These are phyloP conservation scores for Pestalotiopsis sp. DNA, from an alignment of 2,329 filamentous ascomycete genomes.

Conservation along the genomic window DNA sequence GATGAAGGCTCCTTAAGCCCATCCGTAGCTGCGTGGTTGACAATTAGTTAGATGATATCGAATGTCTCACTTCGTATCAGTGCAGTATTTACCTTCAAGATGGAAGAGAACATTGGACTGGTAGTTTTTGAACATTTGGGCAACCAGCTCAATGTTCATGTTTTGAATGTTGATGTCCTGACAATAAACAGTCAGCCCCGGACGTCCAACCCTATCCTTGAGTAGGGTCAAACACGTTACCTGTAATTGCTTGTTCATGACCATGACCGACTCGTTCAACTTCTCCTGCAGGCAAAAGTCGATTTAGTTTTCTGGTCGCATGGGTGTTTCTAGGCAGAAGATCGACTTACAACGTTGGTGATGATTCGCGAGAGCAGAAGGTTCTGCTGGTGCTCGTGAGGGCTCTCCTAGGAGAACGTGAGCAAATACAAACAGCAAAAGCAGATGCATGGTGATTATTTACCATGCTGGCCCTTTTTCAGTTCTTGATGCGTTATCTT, in stretches of 20 bases:
- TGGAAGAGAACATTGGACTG: constrained; percentile 98
- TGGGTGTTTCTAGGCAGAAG: background rate
- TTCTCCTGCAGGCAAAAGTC: constrained; percentile 71
- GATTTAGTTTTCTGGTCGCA: background rate
- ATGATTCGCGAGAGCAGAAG: constrained; percentile 93
- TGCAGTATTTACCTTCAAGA: constrained; percentile 73
- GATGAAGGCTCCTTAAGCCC: constrained; percentile 78
- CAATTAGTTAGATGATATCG: constrained; percentile 20
- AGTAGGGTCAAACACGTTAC: constrained; percentile 43
- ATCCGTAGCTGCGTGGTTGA: constrained; percentile 67
- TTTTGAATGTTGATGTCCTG: constrained; percentile 98
- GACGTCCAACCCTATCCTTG: constrained; percentile 15
- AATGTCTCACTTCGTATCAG: background rate
- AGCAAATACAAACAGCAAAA: background rate
- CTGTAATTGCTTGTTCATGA: constrained; percentile 91
- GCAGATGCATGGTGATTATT: background rate
- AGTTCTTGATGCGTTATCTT: background rate
- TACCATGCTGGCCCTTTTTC: background rate
- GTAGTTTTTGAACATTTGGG: constrained; percentile 99
- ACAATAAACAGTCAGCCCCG: background rate
- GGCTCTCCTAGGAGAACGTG: constrained; percentile 70
- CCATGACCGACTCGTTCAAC: constrained; percentile 89
- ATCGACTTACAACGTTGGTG: constrained; percentile 84
- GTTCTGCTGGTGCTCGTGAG: constrained; percentile 97
- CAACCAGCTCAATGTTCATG: constrained; percentile 97